Base-by-base conservation (phyloP, 768 basidiomycete species). In the Fibroporia radiculosa region DNA sequence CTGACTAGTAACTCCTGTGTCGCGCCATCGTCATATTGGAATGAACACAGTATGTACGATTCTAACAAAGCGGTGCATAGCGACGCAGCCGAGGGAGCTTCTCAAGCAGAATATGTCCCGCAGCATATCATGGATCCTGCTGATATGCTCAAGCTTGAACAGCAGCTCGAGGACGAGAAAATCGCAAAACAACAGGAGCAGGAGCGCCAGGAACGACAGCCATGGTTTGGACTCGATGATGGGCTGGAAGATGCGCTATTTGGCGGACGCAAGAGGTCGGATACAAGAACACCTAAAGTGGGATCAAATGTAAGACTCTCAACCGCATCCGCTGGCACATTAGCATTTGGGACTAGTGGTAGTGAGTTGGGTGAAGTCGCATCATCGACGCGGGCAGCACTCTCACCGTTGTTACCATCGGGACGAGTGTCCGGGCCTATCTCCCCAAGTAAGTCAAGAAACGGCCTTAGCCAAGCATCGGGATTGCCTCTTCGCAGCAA, bases 111-210 rank as follows among this genome's bases (percentile, higher is more conserved):
- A 23, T 79, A 80, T 58, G 67, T 64, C 4, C 78, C 80, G 6
- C 78, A 82, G 56, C 74, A 74, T 31, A 84, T 84, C 48, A 72
- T 84, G 72, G 77, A 80, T 13, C 75, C 78, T 19, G 79, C 77
- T 14, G 78, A 82, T 45, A 71, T 82, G 67, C 70, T 77, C 18
- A 69, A 71, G 58, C 62, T 84, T 8, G 81, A 82, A 54, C 77
- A 74, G 33, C 67, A 71, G 47, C 52, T 59, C 54, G 74, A 47
- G 35, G 61, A 52, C 57, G 73, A 57, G 41, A 27, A 52, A 19
- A 44, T 39, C n/a, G 28, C 24, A 13, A 27, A 28, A 34, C 51
- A 48, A 19, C 47, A 29, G 16, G 51, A 42, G 24, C 36, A 36
- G 6, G 48, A 50, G 16, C 42, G 44, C 3, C 45, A 46, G 8